phyloP scores from a whole-genome alignment of 352 stramenopile genomes.

The Phytophthora sansomeana region DNA sequence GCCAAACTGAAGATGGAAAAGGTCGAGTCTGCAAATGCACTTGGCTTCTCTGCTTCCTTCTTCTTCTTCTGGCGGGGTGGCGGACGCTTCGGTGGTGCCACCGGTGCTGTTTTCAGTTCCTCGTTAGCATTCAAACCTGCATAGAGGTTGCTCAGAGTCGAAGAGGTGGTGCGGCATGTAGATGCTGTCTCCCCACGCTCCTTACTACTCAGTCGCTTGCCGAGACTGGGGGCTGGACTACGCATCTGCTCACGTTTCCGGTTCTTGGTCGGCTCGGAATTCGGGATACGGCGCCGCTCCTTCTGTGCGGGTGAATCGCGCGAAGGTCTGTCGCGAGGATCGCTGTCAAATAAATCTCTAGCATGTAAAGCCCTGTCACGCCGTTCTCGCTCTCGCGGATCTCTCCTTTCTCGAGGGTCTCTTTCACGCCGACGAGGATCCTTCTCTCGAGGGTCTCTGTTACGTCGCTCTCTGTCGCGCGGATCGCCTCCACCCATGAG shows the following conservation, averaged over 20 bases:
- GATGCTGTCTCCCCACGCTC: conserved; percentile 32
- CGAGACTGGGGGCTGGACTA: conserved; percentile 17
- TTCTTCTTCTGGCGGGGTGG: conserved; percentile 18
- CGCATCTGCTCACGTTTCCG: conserved; percentile 29
- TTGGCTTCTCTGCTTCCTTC: conserved; percentile 29
- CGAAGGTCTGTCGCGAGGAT: conserved; percentile 17
- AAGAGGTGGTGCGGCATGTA: conserved; percentile 41
- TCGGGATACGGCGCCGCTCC: conserved; percentile 25
- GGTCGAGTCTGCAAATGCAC: conserved; percentile 39
- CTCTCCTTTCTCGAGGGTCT: conserved; percentile 25
- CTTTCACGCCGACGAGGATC: conserved; percentile 3
- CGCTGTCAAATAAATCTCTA: conserved; percentile 25
- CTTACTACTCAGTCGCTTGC: conserved; percentile 29
- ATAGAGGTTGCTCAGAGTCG: conserved; percentile 43
- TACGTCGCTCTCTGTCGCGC: conserved; percentile 5
- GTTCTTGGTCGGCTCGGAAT: conserved; percentile 13
- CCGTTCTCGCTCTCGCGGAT: conserved; percentile 9
- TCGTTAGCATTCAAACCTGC: conserved; percentile 33
- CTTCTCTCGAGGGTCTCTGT: conserved; percentile 5
- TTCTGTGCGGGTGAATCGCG: conserved; percentile 26
- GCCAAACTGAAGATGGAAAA: conserved; percentile 58
- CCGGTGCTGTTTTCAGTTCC: conserved; percentile 14
- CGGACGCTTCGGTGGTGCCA: conserved; percentile 16
- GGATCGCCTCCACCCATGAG: neutral
- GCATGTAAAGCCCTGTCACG: conserved; percentile 31